A percentile compares a stretch with the other conserved stretches of the same genome.
These are phyloP conservation scores for Eruca vesicaria DNA, from an alignment of 441 rosid species.

Conservation along the genomic window DNA sequence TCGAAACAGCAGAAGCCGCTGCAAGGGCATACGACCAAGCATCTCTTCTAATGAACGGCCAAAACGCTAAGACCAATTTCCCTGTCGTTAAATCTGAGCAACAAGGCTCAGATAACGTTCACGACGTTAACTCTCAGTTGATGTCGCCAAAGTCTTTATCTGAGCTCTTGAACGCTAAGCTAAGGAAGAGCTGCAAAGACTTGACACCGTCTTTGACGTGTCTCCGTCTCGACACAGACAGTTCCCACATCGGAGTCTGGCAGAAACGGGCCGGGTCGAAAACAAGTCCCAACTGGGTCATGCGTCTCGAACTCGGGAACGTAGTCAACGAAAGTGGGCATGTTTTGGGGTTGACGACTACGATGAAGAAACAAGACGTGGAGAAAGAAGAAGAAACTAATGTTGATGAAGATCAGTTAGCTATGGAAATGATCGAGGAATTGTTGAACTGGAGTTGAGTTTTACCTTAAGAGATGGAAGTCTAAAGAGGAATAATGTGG, in stretches of 20 bases:
- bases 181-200: constrained; percentile 57
- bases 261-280: constrained; percentile 70
- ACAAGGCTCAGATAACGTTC: constrained; percentile 5
- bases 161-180: constrained; percentile 59
- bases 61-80: constrained; percentile 77
- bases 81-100: constrained; percentile 37
- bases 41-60: constrained; percentile 70
- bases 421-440: constrained; percentile 83
- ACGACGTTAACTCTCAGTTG: constrained; percentile 31
- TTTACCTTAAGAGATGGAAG: constrained; percentile 21
- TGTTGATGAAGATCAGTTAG: constrained; percentile 40
- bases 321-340: not conserved
- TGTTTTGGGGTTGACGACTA: constrained; percentile 2
- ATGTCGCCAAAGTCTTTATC: constrained; percentile 47
- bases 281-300: constrained; percentile 63
- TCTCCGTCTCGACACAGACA: constrained; percentile 74
- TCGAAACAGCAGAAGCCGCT: constrained; percentile 80
- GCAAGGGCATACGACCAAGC: constrained; percentile 83
- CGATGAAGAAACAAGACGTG: constrained; percentile 29
- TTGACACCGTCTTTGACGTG: constrained; percentile 71
- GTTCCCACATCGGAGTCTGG: constrained; percentile 82
- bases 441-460: constrained; percentile 46
- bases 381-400: constrained; percentile 3
- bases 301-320: constrained; percentile 59
- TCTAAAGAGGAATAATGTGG: not conserved